These are phyloP conservation scores for Bassia scoparia DNA, from an alignment of 148 eudicot genomes.

Conservation along the genomic window DNA sequence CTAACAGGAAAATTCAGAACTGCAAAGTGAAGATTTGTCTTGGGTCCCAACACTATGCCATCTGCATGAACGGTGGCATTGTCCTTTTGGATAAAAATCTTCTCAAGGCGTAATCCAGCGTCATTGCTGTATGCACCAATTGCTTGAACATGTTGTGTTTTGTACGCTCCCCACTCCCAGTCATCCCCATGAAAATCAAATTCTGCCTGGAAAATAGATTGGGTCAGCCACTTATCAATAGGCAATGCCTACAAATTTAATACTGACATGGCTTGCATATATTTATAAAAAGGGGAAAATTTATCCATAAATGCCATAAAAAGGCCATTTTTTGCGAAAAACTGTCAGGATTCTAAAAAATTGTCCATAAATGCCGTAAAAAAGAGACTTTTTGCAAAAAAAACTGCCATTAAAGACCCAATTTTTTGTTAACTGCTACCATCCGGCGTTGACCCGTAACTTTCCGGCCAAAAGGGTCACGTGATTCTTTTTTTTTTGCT, in stretches of 20 bases:
- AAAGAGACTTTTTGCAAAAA: too few relatives aligned
- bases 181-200: slow-evolving; percentile 98
- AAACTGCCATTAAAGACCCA: too few relatives aligned
- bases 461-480: too few relatives aligned
- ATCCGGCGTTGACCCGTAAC: too few relatives aligned
- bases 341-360: too few relatives aligned
- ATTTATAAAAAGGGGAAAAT: background rate
- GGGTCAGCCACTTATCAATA: slow-evolving; percentile 4
- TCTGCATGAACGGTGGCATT: slow-evolving; percentile 99
- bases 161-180: slow-evolving; percentile 99
- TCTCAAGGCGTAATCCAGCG: slow-evolving; percentile 95
- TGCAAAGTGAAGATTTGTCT: slow-evolving; percentile 97
- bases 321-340: too few relatives aligned
- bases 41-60: slow-evolving; percentile 90
- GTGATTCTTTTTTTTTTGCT: too few relatives aligned
- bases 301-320: too few relatives aligned
- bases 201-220: slow-evolving; percentile 59
- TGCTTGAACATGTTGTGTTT: slow-evolving; percentile 91
- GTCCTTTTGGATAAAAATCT: slow-evolving; percentile 92
- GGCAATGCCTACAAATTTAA: background rate
- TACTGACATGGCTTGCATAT: background rate
- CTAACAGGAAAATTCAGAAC: slow-evolving; percentile 97
- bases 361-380: too few relatives aligned
- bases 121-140: slow-evolving; percentile 96
- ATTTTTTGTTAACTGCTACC: too few relatives aligned